phyloP scores from a whole-genome alignment of 2,329 filamentous ascomycete genomes.

The Raffaelea arxii region DNA sequence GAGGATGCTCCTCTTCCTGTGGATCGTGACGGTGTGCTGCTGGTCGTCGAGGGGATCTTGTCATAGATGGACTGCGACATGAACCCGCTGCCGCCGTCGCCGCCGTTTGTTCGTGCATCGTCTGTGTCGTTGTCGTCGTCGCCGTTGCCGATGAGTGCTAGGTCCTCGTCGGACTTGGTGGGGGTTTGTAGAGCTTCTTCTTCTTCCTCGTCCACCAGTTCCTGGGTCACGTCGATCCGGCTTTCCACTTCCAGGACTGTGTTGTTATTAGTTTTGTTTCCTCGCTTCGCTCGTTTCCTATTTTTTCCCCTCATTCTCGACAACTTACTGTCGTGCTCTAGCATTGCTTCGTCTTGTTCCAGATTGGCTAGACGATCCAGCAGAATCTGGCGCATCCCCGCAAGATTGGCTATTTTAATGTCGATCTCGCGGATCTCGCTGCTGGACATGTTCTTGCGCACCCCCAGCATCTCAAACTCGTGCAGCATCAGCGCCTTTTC shows the following conservation, averaged over 20 bases:
- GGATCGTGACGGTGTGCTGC: constrained; percentile 37
- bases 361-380: constrained; percentile 75
- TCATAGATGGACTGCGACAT: constrained; percentile 99
- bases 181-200: constrained; percentile 42
- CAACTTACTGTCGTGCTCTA: constrained; percentile 75
- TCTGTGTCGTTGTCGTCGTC: constrained; percentile 18
- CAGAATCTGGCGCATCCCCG: constrained; percentile 86
- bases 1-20: too few species aligned
- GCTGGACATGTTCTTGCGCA: constrained; percentile 96
- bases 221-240: constrained; percentile 52
- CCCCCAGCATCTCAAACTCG: constrained; percentile 78
- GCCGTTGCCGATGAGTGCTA: constrained; percentile 40
- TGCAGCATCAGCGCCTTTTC: constrained; percentile 75
- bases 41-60: constrained; percentile 56
- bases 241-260: constrained; percentile 53
- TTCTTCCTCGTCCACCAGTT: constrained; percentile 48
- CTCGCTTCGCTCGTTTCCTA: too few species aligned
- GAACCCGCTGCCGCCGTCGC: constrained; percentile 44
- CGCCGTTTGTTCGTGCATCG: constrained; percentile 12
- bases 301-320: too few species aligned
- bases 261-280: background rate
- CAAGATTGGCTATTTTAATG: constrained; percentile 88
- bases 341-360: constrained; percentile 80
- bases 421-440: constrained; percentile 95
- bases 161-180: constrained; percentile 43